Conservation (phyloP, 1,284 basidiomycete genomes). For the Mycosarcoma maydis region DNA sequence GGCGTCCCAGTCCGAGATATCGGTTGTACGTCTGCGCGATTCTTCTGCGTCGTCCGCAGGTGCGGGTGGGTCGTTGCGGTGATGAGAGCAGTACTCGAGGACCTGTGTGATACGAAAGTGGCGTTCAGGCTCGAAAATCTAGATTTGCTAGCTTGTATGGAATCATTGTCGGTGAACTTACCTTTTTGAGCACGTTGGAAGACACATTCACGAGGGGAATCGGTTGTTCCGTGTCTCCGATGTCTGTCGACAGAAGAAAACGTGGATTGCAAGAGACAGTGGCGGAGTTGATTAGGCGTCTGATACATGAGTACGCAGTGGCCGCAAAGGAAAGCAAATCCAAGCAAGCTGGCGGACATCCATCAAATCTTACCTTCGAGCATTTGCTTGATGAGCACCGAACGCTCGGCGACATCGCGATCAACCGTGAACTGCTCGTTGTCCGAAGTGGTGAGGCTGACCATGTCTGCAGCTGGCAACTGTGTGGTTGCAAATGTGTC, state of each 20-base stretch:
- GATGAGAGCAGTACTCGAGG: constrained; percentile 98
- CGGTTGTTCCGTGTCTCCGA: constrained; percentile 72
- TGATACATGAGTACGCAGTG: not conserved
- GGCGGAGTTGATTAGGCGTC: not conserved
- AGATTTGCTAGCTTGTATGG: not conserved
- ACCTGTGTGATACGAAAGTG: constrained; percentile 72
- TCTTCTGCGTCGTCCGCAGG: constrained; percentile 80
- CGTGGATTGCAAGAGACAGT: not conserved
- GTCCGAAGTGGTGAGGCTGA: constrained; percentile 76
- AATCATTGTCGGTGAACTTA: constrained; percentile 58
- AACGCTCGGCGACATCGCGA: constrained; percentile 92
- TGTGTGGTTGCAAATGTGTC: not conserved
- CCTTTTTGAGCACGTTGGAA: constrained; percentile 95
- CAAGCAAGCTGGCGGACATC: not conserved
- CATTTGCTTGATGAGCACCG: constrained; percentile 98
- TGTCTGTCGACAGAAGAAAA: constrained; percentile 32
- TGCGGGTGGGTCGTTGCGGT: constrained; percentile 95
- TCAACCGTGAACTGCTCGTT: constrained; percentile 94
- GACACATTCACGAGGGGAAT: constrained; percentile 98
- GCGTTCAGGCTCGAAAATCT: no score
- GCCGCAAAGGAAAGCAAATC: not conserved
- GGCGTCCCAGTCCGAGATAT: constrained; percentile 98
- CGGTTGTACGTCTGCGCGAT: constrained; percentile 94
- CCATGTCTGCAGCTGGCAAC: constrained; percentile 34
- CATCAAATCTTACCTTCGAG: constrained; percentile 82